Evolutionary conservation across 345 rosid genomes (phyloP), one percentile per base, ranked within the genome.

Genomic region (Salix koriyanagi): DNA sequence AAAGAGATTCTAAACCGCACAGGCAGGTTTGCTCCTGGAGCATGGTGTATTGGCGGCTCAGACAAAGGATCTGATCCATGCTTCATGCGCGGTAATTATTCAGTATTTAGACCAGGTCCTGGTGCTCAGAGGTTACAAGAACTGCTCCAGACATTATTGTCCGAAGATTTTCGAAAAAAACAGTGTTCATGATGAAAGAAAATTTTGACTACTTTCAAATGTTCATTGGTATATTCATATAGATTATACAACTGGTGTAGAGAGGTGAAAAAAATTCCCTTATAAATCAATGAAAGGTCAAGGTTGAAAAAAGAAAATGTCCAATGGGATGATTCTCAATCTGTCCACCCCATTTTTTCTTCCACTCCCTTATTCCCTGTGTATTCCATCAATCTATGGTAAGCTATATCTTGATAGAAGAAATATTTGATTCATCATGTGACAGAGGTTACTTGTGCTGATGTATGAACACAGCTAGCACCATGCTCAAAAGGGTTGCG

Each of bases 1-100:
- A 86, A 83, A 76, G 96, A 94, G 82, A 84, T 92, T 46, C 76
- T 94, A 13, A 87, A 88, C 48, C 88, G 98, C 25, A 86, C 88
- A 6, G 74, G 77, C 69, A 77, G 92, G 77, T 94, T 92, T 73
- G 79, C 91, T 28, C 86, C 86, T 0, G 98, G 98, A 37, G 96
- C 93, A 14, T 94, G 98, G 98, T 92, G 98, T 67, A 54, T 83
- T 6, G 96, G 97, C 76, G 84, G 90, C 80, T 87, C 85, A 7
- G 85, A 65, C 32, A 85, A 70, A 26, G 93, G 85, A 62, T 69
- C 86, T 48, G 97, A 94, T 72, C 94, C 90, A 9, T 94, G 97
- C 79, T 84, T 87, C 0, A 65, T 87, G 14, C 85, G 87, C 2
- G 96, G 97, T 28, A 71, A 89, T 70, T 86, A 87, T 80, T 85